Conservation (phyloP, 345 rosid genomes). For the Xanthoceras sorbifolium region DNA sequence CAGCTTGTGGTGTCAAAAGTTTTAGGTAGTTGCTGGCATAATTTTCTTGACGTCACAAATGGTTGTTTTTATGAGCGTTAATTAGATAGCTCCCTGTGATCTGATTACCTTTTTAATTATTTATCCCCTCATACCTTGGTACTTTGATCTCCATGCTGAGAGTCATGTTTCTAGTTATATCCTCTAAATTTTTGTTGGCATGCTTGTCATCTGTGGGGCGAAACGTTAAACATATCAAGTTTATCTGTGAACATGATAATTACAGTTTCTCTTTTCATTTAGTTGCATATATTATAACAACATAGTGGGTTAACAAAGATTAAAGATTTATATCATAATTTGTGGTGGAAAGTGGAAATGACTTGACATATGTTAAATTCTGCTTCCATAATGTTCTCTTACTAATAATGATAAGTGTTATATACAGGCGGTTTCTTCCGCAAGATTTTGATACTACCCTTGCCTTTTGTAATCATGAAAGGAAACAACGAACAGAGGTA, state of each 20-base stretch:
- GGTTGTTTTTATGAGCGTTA: neutral
- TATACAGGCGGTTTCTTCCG: conserved; percentile 83
- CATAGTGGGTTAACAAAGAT: neutral
- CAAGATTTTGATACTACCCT: conserved; percentile 94
- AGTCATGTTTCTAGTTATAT: neutral
- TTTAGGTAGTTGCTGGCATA: conserved; percentile 4
- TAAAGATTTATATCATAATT: neutral
- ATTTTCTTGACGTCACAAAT: conserved; percentile 4
- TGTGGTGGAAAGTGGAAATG: neutral
- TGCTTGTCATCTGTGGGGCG: neutral
- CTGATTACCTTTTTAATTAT: neutral
- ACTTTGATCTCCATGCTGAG: neutral
- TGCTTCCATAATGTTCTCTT: neutral
- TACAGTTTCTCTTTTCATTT: neutral
- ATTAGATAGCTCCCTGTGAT: neutral
- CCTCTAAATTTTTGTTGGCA: neutral
- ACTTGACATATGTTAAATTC: neutral
- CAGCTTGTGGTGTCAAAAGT: neutral
- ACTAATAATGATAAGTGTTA: conserved; percentile 15
- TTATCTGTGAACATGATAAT: neutral
- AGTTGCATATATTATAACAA: neutral
- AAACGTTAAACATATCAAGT: neutral
- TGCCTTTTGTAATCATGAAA: conserved; percentile 85
- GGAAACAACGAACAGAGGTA: conserved; percentile 91
- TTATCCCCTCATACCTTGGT: neutral